These are phyloP conservation scores for Xylaria flabelliformis DNA, from an alignment of 495 filamentous ascomycete species.

Conservation along the genomic window DNA sequence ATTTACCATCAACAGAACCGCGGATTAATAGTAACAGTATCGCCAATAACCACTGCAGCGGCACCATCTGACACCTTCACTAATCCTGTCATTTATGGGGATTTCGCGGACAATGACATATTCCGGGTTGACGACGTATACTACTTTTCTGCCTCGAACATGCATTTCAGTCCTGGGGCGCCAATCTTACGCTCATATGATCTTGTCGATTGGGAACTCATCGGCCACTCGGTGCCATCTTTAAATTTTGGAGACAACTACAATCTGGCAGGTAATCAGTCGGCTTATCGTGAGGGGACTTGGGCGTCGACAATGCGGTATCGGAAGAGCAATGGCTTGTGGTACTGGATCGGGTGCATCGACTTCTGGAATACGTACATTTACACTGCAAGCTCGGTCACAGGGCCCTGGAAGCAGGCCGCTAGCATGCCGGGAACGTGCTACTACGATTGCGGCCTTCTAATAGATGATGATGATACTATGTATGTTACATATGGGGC, in stretches of 20 bases:
- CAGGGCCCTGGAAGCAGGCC: slow-evolving; percentile 36
- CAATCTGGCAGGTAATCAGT: slow-evolving; percentile 44
- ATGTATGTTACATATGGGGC: slow-evolving; percentile 53
- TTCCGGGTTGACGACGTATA: slow-evolving; percentile 36
- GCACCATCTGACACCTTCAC: slow-evolving; percentile 28
- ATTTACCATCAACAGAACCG: no score
- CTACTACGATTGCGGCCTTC: slow-evolving; percentile 65
- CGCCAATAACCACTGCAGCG: not conserved
- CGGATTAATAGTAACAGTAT: not conserved
- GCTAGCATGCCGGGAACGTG: slow-evolving; percentile 42
- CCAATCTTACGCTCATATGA: slow-evolving; percentile 63
- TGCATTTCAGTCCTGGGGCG: slow-evolving; percentile 65
- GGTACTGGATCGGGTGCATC: slow-evolving; percentile 65
- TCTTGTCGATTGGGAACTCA: slow-evolving; percentile 62
- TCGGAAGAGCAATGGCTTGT: slow-evolving; percentile 51
- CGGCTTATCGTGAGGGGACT: slow-evolving; percentile 59
- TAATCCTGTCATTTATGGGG: slow-evolving; percentile 40
- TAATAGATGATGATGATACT: slow-evolving; percentile 63
- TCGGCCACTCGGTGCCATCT: slow-evolving; percentile 59
- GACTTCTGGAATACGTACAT: slow-evolving; percentile 54
- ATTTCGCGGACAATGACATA: slow-evolving; percentile 42
- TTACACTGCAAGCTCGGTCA: slow-evolving; percentile 49
- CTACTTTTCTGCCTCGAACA: slow-evolving; percentile 64
- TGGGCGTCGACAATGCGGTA: slow-evolving; percentile 63
- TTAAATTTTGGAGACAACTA: slow-evolving; percentile 56